Percentiles rank a stretch among this genome's conserved stretches.
These are phyloP conservation scores for Hypoxylon lenormandii DNA, from an alignment of 495 filamentous ascomycete species.

Conservation along the genomic window DNA sequence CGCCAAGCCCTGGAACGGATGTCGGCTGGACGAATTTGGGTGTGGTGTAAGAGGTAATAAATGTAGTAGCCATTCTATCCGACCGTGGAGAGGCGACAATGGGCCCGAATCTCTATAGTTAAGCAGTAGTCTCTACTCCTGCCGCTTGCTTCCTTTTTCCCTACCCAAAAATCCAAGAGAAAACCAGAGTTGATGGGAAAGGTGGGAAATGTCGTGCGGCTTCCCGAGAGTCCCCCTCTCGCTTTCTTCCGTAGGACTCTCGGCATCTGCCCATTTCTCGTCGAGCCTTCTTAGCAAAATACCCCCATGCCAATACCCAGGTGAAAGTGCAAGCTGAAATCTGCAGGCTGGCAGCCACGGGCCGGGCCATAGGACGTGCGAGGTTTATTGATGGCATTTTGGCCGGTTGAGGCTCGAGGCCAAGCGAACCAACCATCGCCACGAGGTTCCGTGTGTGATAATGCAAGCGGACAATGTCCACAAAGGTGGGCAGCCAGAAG, in stretches of 20 bases:
- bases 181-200: not conserved
- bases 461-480: conserved; percentile 13
- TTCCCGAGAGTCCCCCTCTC: not conserved
- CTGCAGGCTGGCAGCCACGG: conserved; percentile 16
- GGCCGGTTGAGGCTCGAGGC: conserved; percentile 16
- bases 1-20: too few species aligned
- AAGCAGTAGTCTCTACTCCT: not conserved
- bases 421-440: conserved; percentile 32
- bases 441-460: conserved; percentile 7
- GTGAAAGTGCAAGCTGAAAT: conserved; percentile 6
- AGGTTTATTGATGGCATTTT: conserved; percentile 10
- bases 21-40: too few species aligned
- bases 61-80: too few species aligned
- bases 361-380: not conserved
- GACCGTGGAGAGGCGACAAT: too few species aligned
- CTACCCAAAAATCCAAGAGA: not conserved
- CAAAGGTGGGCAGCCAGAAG: conserved; percentile 17
- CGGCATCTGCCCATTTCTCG: not conserved
- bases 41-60: too few species aligned
- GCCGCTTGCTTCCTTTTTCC: not conserved
- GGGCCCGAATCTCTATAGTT: too few species aligned
- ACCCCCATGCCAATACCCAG: conserved; percentile 20
- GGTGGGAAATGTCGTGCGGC: too few species aligned
- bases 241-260: not conserved
- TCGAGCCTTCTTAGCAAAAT: conserved; percentile 13